A percentile compares a stretch with the other conserved stretches of the same genome.
Evolutionary conservation across 768 basidiomycete species (phyloP).

Genomic region (Xerocomus potaroensis): DNA sequence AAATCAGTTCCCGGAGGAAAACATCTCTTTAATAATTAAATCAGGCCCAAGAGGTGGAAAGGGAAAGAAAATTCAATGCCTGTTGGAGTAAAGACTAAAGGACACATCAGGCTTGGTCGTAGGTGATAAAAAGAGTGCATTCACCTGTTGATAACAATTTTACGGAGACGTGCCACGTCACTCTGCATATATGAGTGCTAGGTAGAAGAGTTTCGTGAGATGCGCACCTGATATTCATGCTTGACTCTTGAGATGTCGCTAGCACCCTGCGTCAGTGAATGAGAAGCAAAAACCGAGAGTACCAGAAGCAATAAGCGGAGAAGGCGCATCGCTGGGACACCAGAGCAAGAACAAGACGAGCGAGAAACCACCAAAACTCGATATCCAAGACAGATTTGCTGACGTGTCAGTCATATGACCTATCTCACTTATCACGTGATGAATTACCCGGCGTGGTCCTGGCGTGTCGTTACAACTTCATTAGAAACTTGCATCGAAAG

Average conservation of each 20-base stretch:
- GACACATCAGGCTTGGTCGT: slow-evolving; percentile 8
- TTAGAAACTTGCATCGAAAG: no score
- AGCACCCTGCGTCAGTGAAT: slow-evolving; percentile 47
- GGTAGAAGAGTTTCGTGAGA: neutral
- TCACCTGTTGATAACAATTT: slow-evolving; percentile 88
- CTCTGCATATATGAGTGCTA: slow-evolving; percentile 47
- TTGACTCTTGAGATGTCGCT: slow-evolving; percentile 45
- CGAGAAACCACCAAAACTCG: neutral
- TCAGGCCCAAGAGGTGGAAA: slow-evolving; percentile 1
- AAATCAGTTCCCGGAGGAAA: slow-evolving; percentile 86
- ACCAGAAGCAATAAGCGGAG: slow-evolving; percentile 47
- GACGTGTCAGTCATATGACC: slow-evolving; percentile 49
- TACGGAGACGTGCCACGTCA: slow-evolving; percentile 88
- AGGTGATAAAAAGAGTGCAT: slow-evolving; percentile 4
- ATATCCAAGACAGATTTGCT: slow-evolving; percentile 21
- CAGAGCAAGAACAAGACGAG: neutral
- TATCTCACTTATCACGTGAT: slow-evolving; percentile 22
- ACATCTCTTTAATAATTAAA: slow-evolving; percentile 52
- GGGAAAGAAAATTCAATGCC: slow-evolving; percentile 37
- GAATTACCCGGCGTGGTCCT: no score
- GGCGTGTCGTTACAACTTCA: no score
- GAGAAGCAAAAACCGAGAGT: slow-evolving; percentile 41
- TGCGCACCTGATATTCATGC: slow-evolving; percentile 65
- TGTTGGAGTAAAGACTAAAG: slow-evolving; percentile 75
- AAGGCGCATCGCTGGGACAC: slow-evolving; percentile 50